phyloP scores from a whole-genome alignment of 192 early-diverging fungal genomes.

The Phlyctochytrium arcticum region DNA sequence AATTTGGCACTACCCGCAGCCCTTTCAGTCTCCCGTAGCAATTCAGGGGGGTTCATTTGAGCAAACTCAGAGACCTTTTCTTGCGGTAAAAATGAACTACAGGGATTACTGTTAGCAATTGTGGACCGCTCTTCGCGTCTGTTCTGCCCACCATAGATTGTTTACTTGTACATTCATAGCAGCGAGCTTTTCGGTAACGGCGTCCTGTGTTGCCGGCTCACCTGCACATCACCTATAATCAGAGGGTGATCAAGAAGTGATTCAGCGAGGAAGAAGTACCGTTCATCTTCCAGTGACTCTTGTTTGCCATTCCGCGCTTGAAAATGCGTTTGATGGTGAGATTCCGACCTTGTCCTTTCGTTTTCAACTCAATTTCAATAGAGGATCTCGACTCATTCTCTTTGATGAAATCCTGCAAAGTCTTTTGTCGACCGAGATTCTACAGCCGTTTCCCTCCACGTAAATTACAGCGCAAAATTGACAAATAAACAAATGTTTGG shows the following conservation, averaged over 20 bases:
- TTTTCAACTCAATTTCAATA: constrained; percentile 86
- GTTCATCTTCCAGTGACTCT: constrained; percentile 74
- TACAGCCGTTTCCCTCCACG: too few relatives aligned
- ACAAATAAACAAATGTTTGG: not conserved
- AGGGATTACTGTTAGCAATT: not conserved
- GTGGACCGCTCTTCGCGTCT: not conserved
- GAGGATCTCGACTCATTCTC: constrained; percentile 72
- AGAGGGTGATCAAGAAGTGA: too few relatives aligned
- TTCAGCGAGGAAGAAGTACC: too few relatives aligned
- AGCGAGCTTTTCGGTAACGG: constrained; percentile 59
- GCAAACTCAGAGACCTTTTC: constrained; percentile 93
- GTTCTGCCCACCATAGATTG: constrained; percentile 77
- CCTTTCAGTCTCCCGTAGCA: constrained; percentile 79
- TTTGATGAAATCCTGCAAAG: constrained; percentile 90
- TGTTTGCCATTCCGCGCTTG: constrained; percentile 12
- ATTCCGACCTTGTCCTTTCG: constrained; percentile 19
- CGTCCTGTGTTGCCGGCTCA: constrained; percentile 51
- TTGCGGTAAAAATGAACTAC: constrained; percentile 92
- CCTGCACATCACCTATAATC: constrained; percentile 32
- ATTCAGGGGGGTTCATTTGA: constrained; percentile 68
- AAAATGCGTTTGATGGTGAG: constrained; percentile 29
- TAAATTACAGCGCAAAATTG: too few relatives aligned
- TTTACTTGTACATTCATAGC: constrained; percentile 85
- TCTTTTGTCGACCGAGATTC: constrained; percentile 82
- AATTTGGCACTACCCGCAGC: constrained; percentile 74